These are phyloP conservation scores for Pleurozium schreberi DNA, from an alignment of 225 moss, liverwort and hornwort species.

Conservation along the genomic window DNA sequence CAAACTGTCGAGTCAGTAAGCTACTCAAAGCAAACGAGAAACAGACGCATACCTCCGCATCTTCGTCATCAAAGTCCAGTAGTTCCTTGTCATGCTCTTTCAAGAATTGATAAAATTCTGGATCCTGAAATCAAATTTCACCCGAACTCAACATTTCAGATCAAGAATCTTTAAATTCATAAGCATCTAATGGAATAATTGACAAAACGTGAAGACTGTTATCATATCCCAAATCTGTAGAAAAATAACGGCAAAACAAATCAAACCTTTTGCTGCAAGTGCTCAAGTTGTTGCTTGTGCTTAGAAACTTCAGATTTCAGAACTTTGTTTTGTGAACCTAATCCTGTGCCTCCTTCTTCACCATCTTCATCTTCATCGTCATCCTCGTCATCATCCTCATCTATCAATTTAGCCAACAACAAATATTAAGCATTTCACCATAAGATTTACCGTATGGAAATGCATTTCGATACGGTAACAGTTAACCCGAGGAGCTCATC, in stretches of 20 bases:
- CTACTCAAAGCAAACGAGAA: background rate
- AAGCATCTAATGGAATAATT: background rate
- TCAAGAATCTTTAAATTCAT: background rate
- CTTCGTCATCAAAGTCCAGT: conserved; percentile 70
- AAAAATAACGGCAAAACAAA: background rate
- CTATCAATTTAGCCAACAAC: background rate
- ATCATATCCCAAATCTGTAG: background rate
- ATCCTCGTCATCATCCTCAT: conserved; percentile 18
- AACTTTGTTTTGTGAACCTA: conserved; percentile 38
- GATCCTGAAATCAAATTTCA: conserved; percentile 41
- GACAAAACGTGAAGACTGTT: background rate
- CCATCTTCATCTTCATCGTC: conserved; percentile 32
- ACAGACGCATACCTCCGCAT: conserved; percentile 35
- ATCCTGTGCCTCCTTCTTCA: conserved; percentile 10
- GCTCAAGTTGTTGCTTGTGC: conserved; percentile 48
- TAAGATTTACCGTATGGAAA: background rate
- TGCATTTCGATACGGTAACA: background rate
- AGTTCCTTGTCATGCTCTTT: conserved; percentile 78
- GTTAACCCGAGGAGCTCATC: background rate
- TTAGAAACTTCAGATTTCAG: conserved; percentile 47
- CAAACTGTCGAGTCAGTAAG: background rate
- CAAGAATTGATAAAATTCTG: conserved; percentile 87
- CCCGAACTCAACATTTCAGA: background rate
- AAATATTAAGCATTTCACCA: background rate
- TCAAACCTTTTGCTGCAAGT: conserved; percentile 38